Evolutionary conservation across 2,329 filamentous ascomycete genomes (phyloP).

Genomic region (Apiospora hydei): DNA sequence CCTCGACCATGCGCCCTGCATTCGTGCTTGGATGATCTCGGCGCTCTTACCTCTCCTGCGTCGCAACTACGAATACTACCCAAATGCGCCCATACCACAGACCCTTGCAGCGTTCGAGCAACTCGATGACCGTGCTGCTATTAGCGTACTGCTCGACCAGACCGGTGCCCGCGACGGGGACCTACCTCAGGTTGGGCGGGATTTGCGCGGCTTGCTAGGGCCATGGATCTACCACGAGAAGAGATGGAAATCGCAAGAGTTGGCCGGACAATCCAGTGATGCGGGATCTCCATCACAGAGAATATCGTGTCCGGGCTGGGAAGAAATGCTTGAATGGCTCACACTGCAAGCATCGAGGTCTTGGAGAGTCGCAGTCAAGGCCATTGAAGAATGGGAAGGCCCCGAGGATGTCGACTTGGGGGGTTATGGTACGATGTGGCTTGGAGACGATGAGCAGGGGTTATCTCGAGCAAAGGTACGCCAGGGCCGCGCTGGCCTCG

Average conservation of each 20-base stretch:
- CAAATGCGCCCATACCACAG: slow-evolving; percentile 53
- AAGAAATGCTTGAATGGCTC: slow-evolving; percentile 73
- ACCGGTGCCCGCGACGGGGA: slow-evolving; percentile 54
- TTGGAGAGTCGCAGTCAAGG: slow-evolving; percentile 68
- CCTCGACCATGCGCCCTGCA: slow-evolving; percentile 63
- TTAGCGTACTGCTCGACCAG: slow-evolving; percentile 67
- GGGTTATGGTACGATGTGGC: slow-evolving; percentile 61
- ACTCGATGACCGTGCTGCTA: slow-evolving; percentile 64
- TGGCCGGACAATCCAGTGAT: slow-evolving; percentile 32
- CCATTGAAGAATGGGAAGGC: slow-evolving; percentile 76
- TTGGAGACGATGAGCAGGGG: slow-evolving; percentile 66
- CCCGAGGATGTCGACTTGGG: slow-evolving; percentile 74
- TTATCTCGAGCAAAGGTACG: slow-evolving; percentile 69
- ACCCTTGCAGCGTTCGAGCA: slow-evolving; percentile 70
- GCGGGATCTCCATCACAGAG: slow-evolving; percentile 35
- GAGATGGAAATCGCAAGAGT: slow-evolving; percentile 57
- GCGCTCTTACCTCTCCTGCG: slow-evolving; percentile 73
- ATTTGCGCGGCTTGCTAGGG: slow-evolving; percentile 72
- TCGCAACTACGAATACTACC: slow-evolving; percentile 74
- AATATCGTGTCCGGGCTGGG: slow-evolving; percentile 68
- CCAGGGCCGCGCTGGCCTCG: slow-evolving; percentile 70
- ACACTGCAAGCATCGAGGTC: slow-evolving; percentile 63
- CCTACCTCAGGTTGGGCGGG: slow-evolving; percentile 60
- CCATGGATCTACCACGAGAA: slow-evolving; percentile 76
- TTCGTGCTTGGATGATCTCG: slow-evolving; percentile 74